A percentile compares a stretch with the other conserved stretches of the same genome.
Evolutionary conservation across 1,284 basidiomycete species (phyloP).

Genomic region (Trametes sp.): DNA sequence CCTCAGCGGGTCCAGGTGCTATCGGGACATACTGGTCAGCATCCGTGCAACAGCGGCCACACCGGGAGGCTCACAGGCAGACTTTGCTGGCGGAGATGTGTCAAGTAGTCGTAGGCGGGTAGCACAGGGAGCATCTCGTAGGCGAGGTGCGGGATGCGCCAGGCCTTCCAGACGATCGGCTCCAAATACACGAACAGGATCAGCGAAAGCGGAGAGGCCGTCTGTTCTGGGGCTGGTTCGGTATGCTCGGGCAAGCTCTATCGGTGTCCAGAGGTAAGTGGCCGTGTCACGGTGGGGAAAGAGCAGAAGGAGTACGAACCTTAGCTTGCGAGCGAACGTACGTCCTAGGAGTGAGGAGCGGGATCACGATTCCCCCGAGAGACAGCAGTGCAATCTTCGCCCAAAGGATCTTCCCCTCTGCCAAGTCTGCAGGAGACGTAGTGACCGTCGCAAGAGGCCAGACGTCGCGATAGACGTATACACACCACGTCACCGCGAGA

Average conservation of each 20-base stretch:
- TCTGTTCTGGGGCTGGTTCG: neutral
- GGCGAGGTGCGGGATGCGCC: constrained; percentile 41
- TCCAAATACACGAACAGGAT: constrained; percentile 44
- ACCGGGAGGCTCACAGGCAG: constrained; percentile 44
- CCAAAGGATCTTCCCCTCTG: constrained; percentile 41
- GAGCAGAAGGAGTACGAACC: neutral
- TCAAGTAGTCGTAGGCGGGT: constrained; percentile 55
- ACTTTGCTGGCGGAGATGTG: constrained; percentile 49
- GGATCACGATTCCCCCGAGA: constrained; percentile 48
- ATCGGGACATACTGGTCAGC: neutral
- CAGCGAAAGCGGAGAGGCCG: constrained; percentile 34
- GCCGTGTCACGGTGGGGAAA: neutral
- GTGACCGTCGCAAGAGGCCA: constrained; percentile 63
- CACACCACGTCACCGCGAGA: constrained; percentile 19
- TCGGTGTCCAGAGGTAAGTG: neutral
- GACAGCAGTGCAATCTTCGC: constrained; percentile 45
- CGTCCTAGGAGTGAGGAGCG: constrained; percentile 38
- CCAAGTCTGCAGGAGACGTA: constrained; percentile 46
- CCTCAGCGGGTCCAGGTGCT: constrained; percentile 44
- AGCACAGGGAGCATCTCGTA: constrained; percentile 50
- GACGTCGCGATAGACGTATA: constrained; percentile 66
- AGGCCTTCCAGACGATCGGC: constrained; percentile 42
- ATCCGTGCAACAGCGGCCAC: neutral
- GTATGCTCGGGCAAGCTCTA: neutral
- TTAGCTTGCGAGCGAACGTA: neutral